These are phyloP conservation scores for Epichloe coenophiala DNA, from an alignment of 2,329 filamentous ascomycete species.

Conservation along the genomic window DNA sequence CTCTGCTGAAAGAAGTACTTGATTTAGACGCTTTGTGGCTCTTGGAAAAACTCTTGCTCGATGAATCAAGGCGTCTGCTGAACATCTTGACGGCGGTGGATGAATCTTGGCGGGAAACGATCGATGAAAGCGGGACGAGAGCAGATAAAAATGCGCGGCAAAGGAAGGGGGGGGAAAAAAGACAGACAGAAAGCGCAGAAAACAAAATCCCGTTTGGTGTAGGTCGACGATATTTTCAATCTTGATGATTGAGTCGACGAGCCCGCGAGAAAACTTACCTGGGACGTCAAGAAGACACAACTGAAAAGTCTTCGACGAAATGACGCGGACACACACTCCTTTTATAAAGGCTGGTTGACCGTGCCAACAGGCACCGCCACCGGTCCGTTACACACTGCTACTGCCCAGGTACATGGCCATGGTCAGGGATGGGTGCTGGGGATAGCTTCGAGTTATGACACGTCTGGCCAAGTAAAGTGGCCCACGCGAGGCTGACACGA, in stretches of 20 bases:
- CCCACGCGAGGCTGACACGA: background rate
- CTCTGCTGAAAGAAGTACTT: constrained; percentile 41
- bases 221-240: background rate
- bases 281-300: background rate
- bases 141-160: background rate
- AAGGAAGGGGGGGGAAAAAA: background rate
- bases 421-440: background rate
- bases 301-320: background rate
- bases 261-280: background rate
- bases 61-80: constrained; percentile 29
- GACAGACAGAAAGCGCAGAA: background rate
- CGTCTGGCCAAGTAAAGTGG: constrained; percentile 5
- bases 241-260: background rate
- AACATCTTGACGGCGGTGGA: constrained; percentile 28
- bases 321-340: background rate
- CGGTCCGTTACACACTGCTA: background rate
- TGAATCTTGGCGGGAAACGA: background rate
- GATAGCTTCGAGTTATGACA: constrained; percentile 6
- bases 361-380: background rate
- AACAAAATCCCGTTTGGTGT: background rate
- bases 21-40: constrained; percentile 36
- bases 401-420: background rate
- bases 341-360: background rate
- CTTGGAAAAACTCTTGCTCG: constrained; percentile 40
- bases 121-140: background rate